Conservation (phyloP, 345 rosid genomes). For the Luvunga scandens region DNA sequence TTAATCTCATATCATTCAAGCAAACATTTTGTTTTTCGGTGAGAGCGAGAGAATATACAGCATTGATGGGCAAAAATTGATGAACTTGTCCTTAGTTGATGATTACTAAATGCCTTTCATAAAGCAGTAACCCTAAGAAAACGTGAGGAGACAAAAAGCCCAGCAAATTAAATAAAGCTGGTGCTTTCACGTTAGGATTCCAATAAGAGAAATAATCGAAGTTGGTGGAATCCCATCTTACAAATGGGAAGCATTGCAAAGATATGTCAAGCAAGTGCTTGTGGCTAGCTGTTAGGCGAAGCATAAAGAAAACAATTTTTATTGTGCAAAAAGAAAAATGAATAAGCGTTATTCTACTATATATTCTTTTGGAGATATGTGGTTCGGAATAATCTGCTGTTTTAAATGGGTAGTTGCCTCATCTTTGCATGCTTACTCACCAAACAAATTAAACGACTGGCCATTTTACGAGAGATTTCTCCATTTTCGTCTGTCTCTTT, state of each 20-base stretch:
- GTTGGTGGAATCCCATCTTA: conserved; percentile 32
- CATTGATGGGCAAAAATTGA: not conserved
- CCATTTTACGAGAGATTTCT: not conserved
- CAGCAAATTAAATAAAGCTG: conserved; percentile 17
- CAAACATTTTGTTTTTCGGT: too few relatives aligned
- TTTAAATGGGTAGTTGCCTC: not conserved
- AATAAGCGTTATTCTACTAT: not conserved
- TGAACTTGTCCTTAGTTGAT: not conserved
- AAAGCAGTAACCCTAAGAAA: conserved; percentile 4
- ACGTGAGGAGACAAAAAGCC: conserved; percentile 7
- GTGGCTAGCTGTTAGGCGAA: not conserved
- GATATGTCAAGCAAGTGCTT: not conserved
- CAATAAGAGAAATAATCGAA: conserved; percentile 14
- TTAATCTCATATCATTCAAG: too few relatives aligned
- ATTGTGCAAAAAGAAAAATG: not conserved
- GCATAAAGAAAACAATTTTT: not conserved
- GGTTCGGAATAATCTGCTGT: not conserved
- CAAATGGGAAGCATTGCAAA: conserved; percentile 22
- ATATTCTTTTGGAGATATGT: not conserved
- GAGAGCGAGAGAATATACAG: too few relatives aligned
- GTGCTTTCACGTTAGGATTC: conserved; percentile 39
- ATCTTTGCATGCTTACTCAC: conserved; percentile 2
- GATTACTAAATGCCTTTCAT: not conserved
- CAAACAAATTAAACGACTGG: not conserved
- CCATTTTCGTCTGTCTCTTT: not conserved